These are phyloP conservation scores for Scenedesmus sp. DNA, from an alignment of 163 green algal genomes.

Conservation along the genomic window DNA sequence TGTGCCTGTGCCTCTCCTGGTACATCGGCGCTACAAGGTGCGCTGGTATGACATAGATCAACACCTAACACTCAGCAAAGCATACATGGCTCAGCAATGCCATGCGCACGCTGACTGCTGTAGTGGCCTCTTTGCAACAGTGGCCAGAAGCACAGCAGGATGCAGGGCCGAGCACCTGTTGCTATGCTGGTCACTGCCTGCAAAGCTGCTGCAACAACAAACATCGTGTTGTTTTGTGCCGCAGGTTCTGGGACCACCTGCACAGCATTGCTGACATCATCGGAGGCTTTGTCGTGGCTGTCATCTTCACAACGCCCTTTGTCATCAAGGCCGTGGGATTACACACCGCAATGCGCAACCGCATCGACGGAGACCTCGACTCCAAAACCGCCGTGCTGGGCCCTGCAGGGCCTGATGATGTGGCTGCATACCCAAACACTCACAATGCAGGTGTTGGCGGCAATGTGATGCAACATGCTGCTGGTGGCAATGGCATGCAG, in stretches of 20 bases:
- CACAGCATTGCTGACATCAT: slow-evolving; percentile 42
- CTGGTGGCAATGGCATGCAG: background rate
- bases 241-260: slow-evolving; percentile 41
- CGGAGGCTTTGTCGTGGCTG: slow-evolving; percentile 21
- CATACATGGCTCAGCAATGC: too few relatives aligned
- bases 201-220: background rate
- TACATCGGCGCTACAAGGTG: slow-evolving; percentile 41
- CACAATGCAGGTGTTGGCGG: background rate
- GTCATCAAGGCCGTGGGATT: slow-evolving; percentile 43
- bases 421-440: background rate
- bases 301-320: slow-evolving; percentile 45
- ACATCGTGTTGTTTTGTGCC: background rate
- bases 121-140: too few relatives aligned
- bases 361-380: background rate
- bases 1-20: slow-evolving; percentile 36
- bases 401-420: background rate
- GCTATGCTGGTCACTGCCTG: background rate
- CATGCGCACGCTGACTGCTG: too few relatives aligned
- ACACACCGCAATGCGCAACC: background rate
- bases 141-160: too few relatives aligned
- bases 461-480: too few relatives aligned
- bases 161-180: too few relatives aligned
- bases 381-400: background rate
- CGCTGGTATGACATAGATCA: background rate
- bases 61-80: too few relatives aligned